Evolutionary conservation across 345 rosid genomes (phyloP), one percentile per base, ranked within the genome.

Genomic region (Hibiscus tridactylites): DNA sequence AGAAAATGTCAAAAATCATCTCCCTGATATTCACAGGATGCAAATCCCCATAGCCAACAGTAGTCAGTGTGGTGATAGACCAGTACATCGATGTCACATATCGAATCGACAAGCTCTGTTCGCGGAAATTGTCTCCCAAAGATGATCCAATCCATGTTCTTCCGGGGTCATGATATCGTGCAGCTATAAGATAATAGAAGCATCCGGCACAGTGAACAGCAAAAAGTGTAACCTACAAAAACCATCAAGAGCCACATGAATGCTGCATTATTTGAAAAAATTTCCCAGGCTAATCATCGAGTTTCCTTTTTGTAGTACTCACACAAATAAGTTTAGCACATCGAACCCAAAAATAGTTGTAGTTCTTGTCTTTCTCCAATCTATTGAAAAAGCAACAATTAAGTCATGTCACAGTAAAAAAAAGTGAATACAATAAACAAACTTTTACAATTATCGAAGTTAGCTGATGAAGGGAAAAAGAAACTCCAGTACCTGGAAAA

Each of bases 301-400:
- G 52, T 5, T 29, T 42, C 46, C 5, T 29, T 16, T 50, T 3
- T 39, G 56, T 39, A 70, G 67, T 71, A 83, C 99, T 88, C 69
- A 92, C 99, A 79, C 91, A 90, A 68, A 90, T 73, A 77, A 95
- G 97, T 72, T 90, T 95, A 26, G 91, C 88, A 49, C 99, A 92
- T 79, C 98, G 93, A 82, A 91, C 94, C 96, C 92, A 92, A 61
- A 95, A 95, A 75, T 95, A 95, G 88, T 89, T 95, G 68, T 80
- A 95, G 74, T 84, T 90, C 81, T 87, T 87, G 74, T 95, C 97
- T 72, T 95, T 95, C 88, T 95, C 99, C 78, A 95, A 74, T 81
- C 98, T 95, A 89, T 72, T 60, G 11, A 71, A 56, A 76, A 21
- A 56, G 29, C 29, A 13, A 53, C 35, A 37, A 46, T 35, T 21